Base-by-base conservation (phyloP, 805 yeast species). In the Metschnikowia reukaufii region DNA sequence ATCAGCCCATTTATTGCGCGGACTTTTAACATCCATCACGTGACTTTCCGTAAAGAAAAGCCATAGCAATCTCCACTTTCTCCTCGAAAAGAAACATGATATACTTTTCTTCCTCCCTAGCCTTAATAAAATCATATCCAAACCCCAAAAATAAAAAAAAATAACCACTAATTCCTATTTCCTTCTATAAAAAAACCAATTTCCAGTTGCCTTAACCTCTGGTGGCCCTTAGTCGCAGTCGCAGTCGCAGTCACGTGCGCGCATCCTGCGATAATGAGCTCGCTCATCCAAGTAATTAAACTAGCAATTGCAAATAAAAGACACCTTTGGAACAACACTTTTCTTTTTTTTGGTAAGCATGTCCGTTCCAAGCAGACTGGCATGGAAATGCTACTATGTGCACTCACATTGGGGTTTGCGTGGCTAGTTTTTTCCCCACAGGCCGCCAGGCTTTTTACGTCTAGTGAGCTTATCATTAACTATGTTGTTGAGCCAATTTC, bases 401-500 rank as follows among this genome's bases (percentile, higher is more conserved):
- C 37, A 6, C 27, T 37, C 13, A 37, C 38, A 4, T n/a, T 37
- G 41, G 32, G 16, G n/a, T 27, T 43, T 25, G 17, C 42, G 32
- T 43, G 42, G 42, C 23, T 18, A 33, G 8, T 16, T 13, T 32
- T 38, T 36, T 17, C 33, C 27, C 27, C 38, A 18, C 13, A 17
- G 10, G 10, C 33, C 4, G 13, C 15, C n/a, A 4, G 2, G 5
- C 33, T 34, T 16, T 15, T 41, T 4, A 19, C 35, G 12, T 30
- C 39, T 6, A 29, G 6, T 15, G 42, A 41, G 20, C 20, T 10
- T 13, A 12, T 19, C 1, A 41, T 37, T 9, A 27, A 23, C 31
- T 44, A 44, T 17, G n/a, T 8, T 25, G 43, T 44, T 15, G 43
- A 37, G 47, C 19, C 47, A 6, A 18, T 44, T 19, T 15, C 30